Base-by-base conservation (phyloP, 129 eudicot genomes). In the Flaveria robusta region DNA sequence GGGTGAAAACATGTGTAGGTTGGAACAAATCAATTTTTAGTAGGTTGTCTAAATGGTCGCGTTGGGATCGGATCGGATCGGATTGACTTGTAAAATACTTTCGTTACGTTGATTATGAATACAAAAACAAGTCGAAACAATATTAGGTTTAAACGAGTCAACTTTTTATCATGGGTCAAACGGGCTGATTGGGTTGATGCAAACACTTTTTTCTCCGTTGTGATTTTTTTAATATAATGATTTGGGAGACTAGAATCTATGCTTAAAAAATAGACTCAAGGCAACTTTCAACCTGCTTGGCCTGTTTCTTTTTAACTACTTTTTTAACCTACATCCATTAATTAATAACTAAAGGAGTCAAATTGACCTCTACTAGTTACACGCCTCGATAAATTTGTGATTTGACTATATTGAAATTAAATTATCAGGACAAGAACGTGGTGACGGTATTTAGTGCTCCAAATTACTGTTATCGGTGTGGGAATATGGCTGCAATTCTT, bases 381-480 rank as follows among this genome's bases (percentile, higher is more conserved):
- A 14, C 5, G 31, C 9, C 29, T 54, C 2, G 24, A 42, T 23
- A 74, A 15, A 22, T 19, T 31, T 52, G 6, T 13, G 37, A 72
- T 56, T 9, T 55, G 41, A 11, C 42, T 5, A 10, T 34, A 7
- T 16, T 16, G 5, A 19, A 34, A 20, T 55, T 29, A 15, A 72
- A 34, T 65, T 37, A 46, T 45, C 60, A 92, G 97, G 97, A 92
- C 1, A 92, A 92, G 91, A 92, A 92, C 29, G 97, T 92, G 62
- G 97, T 92, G 86, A 92, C 97, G 6, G 97, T 92, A 29, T 92
- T 92, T 72, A 92, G 97, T 29, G 97, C 97, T 65, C 97, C 97
- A 24, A 92, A 92, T 74, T 92, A 92, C 70, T 92, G 97, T 69
- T 92, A 92, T 70, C 91, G 97, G 1, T 90, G 98, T 69, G 96